Percentiles rank a stretch among this genome's conserved stretches.
Conservation (phyloP, 2,329 filamentous ascomycete species). For the Fusarium sp. region DNA sequence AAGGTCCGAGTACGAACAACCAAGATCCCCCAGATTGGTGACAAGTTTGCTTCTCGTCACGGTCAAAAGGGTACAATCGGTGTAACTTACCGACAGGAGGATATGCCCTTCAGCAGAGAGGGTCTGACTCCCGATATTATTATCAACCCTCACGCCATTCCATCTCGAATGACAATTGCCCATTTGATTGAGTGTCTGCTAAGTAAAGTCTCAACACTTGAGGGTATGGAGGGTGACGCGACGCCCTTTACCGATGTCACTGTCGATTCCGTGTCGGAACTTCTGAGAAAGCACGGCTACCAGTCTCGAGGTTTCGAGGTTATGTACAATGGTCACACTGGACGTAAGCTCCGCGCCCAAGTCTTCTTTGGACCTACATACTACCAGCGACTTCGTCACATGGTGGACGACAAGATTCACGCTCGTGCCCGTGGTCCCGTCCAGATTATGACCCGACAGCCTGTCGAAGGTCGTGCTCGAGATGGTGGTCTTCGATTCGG, state of each 20-base stretch:
- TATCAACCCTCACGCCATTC: conserved; percentile 99
- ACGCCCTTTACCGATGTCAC: conserved; percentile 98
- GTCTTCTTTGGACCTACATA: conserved; percentile 98
- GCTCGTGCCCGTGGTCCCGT: conserved; percentile 96
- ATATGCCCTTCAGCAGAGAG: conserved; percentile 97
- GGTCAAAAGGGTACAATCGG: conserved; percentile 99
- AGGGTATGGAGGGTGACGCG: conserved; percentile 95
- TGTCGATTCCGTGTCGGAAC: conserved; percentile 88
- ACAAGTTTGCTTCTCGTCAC: conserved; percentile 99
- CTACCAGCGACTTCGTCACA: conserved; percentile 97
- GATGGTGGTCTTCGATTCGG: conserved; percentile 99
- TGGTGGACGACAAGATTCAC: conserved; percentile 99
- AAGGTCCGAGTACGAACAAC: conserved; percentile 98
- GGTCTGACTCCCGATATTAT: conserved; percentile 95
- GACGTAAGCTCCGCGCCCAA: conserved; percentile 90
- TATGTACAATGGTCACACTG: conserved; percentile 99
- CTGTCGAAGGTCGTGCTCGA: conserved; percentile 96
- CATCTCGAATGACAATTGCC: conserved; percentile 99
- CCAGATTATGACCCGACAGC: conserved; percentile 96
- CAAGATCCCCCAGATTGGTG: conserved; percentile 97
- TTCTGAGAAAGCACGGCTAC: conserved; percentile 90
- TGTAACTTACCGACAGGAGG: conserved; percentile 96
- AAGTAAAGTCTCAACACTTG: conserved; percentile 92
- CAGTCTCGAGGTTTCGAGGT: conserved; percentile 97
- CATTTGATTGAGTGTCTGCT: conserved; percentile 99